Base-by-base conservation (phyloP, 2,329 filamentous ascomycete species). In the Hypoxylon sp. region DNA sequence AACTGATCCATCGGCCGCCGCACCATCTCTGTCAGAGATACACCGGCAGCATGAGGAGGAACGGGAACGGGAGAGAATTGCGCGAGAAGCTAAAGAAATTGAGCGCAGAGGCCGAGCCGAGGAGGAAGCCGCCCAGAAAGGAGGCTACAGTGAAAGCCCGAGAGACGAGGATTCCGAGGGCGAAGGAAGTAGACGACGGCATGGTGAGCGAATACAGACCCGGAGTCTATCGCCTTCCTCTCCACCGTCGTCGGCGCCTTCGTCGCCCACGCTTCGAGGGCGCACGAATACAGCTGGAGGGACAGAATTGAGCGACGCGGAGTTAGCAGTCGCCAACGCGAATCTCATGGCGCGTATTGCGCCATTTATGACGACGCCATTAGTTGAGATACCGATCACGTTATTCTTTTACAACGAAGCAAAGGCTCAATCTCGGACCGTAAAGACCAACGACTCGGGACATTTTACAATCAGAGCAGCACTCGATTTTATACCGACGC, bases 341-440 rank as follows among this genome's bases (percentile, higher is more conserved):
- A 92, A 97, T 73, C 83, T 99, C 46, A 93, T 97, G 89, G 89
- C 92, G 54, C 86, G 95, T 55, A 84, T 99, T 44, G 89, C 89
- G 13, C 95, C 95, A 0, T 99, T 99, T 75, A 86, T 99, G 79
- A 93, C 93, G 0, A 94, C 89, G 41, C 93, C 95, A 0, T 81
- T 94, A 59, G 87, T 90, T 0, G 87, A 90, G 52, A 85, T 89
- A 19, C 90, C 94, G 0, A 90, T 99, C 55, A 97, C 93, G 0
- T 83, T 97, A 0, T 97, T 98, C 81, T 98, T 99, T 77, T 99
- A 96, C 79, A 95, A 98, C 71, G 88, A 96, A 13, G 79, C 85
- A 2, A 85, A 89, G 52, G 97, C 94, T 0, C 89, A 93, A 70
- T 96, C 94, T 26, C 87, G 91, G 54, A 97, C 92, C 0, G 87